Conservation (phyloP, 1,139 yeast species). For the Suhomyces wounanorum region DNA sequence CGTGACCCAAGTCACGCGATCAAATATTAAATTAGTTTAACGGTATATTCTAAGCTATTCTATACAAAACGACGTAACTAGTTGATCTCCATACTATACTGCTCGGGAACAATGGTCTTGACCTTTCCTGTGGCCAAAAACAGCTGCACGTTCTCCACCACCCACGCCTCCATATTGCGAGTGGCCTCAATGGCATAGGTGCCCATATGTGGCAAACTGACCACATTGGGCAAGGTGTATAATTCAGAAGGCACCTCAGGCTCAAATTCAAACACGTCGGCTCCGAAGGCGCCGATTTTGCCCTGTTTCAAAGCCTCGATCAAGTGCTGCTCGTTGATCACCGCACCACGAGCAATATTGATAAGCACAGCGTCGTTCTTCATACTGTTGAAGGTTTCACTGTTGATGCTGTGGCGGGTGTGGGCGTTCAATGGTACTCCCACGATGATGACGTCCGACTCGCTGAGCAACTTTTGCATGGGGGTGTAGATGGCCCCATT, state of each 20-base stretch:
- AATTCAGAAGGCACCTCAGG: slow-evolving; percentile 68
- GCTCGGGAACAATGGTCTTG: slow-evolving; percentile 68
- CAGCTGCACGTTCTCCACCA: slow-evolving; percentile 46
- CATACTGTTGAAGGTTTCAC: slow-evolving; percentile 54
- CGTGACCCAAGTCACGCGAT: neutral
- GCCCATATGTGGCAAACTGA: slow-evolving; percentile 81
- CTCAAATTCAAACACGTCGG: slow-evolving; percentile 85
- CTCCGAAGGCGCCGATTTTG: slow-evolving; percentile 70
- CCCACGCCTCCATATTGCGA: slow-evolving; percentile 58
- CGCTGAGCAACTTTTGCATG: slow-evolving; percentile 55
- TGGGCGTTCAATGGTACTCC: slow-evolving; percentile 62
- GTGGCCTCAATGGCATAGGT: slow-evolving; percentile 67
- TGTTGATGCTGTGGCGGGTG: slow-evolving; percentile 62
- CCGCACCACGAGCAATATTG: slow-evolving; percentile 76
- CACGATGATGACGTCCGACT: slow-evolving; percentile 60
- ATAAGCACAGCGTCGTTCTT: slow-evolving; percentile 65
- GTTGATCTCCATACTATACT: slow-evolving; percentile 23
- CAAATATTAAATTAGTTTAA: neutral
- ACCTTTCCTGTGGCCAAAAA: slow-evolving; percentile 61
- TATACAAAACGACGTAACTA: neutral
- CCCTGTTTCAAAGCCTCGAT: slow-evolving; percentile 65
- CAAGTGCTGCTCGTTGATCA: slow-evolving; percentile 67
- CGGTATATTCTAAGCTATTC: neutral
- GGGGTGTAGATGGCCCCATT: slow-evolving; percentile 56
- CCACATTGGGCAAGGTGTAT: slow-evolving; percentile 55